These are phyloP conservation scores for Tolypocladium endophyticum DNA, from an alignment of 2,329 filamentous ascomycete genomes.

Conservation along the genomic window DNA sequence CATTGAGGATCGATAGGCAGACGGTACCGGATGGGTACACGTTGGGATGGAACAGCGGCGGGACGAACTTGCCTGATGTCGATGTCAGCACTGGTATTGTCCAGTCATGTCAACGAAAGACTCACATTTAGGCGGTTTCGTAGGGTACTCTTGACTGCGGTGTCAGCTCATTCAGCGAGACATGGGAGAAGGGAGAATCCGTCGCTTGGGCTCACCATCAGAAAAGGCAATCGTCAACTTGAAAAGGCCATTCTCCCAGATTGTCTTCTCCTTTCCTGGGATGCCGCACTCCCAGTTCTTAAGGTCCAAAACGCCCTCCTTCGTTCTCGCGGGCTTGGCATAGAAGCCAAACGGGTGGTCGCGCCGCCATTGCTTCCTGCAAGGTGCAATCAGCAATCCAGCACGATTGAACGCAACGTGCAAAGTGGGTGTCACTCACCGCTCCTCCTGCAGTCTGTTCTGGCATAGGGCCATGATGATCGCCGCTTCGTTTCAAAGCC, in stretches of 20 bases:
- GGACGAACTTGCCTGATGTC: conserved; percentile 77
- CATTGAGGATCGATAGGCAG: conserved; percentile 92
- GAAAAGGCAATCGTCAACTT: conserved; percentile 90
- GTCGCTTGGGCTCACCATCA: conserved; percentile 55
- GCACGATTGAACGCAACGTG: neutral
- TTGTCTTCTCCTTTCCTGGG: conserved; percentile 89
- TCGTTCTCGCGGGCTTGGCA: conserved; percentile 73
- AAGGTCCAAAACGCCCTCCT: conserved; percentile 75
- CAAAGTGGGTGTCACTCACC: conserved; percentile 42
- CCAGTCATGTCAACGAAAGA: conserved; percentile 7
- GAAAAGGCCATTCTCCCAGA: conserved; percentile 97
- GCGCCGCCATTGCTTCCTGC: conserved; percentile 88
- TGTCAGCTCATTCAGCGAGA: neutral
- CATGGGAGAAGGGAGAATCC: neutral
- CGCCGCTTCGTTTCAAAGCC: neutral
- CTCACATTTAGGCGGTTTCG: conserved; percentile 96
- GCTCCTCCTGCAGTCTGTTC: conserved; percentile 79
- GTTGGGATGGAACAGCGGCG: conserved; percentile 95
- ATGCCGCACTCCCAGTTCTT: conserved; percentile 97
- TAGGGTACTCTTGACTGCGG: conserved; percentile 70
- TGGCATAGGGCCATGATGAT: conserved; percentile 71
- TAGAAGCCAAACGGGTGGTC: conserved; percentile 98
- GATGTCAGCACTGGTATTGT: neutral
- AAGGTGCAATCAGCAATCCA: conserved; percentile 10
- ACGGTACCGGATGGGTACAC: conserved; percentile 98